Base-by-base conservation (phyloP, 2,329 filamentous ascomycete species). In the Aspergillus novoparasiticus region DNA sequence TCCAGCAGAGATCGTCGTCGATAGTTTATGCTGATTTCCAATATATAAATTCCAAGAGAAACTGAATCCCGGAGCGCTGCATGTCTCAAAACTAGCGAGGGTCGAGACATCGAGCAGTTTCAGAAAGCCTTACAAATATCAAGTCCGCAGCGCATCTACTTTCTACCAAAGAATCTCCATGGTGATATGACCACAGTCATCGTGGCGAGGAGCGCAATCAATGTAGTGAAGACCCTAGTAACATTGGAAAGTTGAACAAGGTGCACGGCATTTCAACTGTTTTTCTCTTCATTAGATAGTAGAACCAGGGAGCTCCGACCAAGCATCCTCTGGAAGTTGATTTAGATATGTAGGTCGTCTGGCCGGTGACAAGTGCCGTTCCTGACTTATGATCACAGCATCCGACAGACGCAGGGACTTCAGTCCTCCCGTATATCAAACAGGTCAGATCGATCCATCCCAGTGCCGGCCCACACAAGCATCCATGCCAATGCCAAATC, bases 231-330 rank as follows among this genome's bases (percentile, higher is more conserved):
- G 10, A 51, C 26, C 57, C 30, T 32, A 51, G 26, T 50, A 30
- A 28, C 48, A 51, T 19, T 50, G 53, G 41, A 60, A 60, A 58
- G 39, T 32, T 26, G 55, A 62, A 69, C 66, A 60, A 51, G 55
- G 58, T 59, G 55, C 63, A 71, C 69, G 65, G 66, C 68, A 70
- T 65, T 77, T 77, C 73, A 76, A 76, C 73, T 77, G 72, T 76
- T 76, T 77, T 77, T 76, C 64, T 63, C 61, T 75, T 73, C 62
- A 72, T 77, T 76, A 69, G 68, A 67, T 65, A 74, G 71, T 76
- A 73, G 65, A 70, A 68, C 69, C 60, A 61, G 66, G 68, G 71
- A 70, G 72, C 73, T 66, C 72, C 72, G 73, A 72, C 71, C 69
- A 73, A 73, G 69, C 68, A 54, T 53, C 63, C 70, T 43, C 69